These are phyloP conservation scores for Solanum aculeatissimum DNA, from an alignment of 305 asterid genomes.

Conservation along the genomic window DNA sequence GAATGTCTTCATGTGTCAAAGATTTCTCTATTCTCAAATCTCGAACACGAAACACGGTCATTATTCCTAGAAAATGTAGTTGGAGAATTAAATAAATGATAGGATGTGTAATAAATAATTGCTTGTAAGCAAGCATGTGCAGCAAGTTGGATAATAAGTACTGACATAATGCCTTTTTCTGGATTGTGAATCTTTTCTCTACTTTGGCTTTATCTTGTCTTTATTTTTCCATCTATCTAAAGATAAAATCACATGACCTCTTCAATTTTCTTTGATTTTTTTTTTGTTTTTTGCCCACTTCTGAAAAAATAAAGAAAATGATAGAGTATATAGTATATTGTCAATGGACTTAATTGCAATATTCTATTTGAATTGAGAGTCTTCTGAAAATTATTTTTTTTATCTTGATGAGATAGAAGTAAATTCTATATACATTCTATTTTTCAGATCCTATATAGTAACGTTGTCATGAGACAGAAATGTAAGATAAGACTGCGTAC, in stretches of 20 bases:
- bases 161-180: conserved; percentile 3
- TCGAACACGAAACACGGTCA: neutral
- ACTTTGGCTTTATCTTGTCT: neutral
- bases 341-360: too few relatives aligned
- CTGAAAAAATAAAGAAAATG: too few relatives aligned
- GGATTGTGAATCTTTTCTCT: neutral
- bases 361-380: too few relatives aligned
- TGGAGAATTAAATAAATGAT: neutral
- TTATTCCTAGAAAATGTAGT: neutral
- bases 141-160: neutral
- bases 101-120: neutral
- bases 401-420: too few relatives aligned
- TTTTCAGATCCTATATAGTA: too few relatives aligned
- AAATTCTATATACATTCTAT: too few relatives aligned
- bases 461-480: too few relatives aligned
- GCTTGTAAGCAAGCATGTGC: neutral
- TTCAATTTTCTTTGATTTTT: neutral
- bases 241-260: neutral
- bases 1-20: rapidly evolving
- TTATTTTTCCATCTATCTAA: neutral
- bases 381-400: too few relatives aligned
- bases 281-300: neutral
- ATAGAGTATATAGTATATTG: too few relatives aligned
- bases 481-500: too few relatives aligned
- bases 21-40: neutral